Evolutionary conservation across 2,329 filamentous ascomycete species (phyloP).

Genomic region (Ilyonectria robusta): DNA sequence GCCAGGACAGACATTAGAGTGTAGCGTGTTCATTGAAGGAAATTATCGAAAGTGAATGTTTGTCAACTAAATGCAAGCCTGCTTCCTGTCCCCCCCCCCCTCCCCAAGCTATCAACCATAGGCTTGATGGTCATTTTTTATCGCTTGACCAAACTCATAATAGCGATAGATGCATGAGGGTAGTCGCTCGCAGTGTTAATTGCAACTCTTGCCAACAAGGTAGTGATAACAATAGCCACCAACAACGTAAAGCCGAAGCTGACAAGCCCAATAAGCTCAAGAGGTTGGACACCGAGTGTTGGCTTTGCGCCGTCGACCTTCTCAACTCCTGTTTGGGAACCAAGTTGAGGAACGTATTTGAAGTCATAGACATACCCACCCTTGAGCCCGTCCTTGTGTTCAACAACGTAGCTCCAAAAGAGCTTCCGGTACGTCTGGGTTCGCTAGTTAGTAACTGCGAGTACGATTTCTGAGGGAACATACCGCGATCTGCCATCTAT

Average conservation of each 20-base stretch:
- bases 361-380: constrained; percentile 23
- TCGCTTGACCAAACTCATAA: neutral
- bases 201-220: neutral
- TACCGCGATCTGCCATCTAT: constrained; percentile 20
- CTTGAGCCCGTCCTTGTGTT: constrained; percentile 11
- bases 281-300: neutral
- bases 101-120: too few relatives aligned
- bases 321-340: constrained; percentile 9
- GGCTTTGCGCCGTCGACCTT: neutral
- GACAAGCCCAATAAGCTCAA: constrained; percentile 10
- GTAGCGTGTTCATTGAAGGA: too few relatives aligned
- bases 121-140: neutral
- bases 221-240: neutral
- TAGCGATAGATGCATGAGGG: neutral
- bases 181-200: neutral
- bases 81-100: too few relatives aligned
- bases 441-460: neutral
- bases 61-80: too few relatives aligned
- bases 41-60: too few relatives aligned
- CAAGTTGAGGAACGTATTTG: constrained; percentile 14
- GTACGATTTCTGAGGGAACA: neutral
- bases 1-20: too few relatives aligned
- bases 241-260: neutral
- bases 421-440: constrained; percentile 2
- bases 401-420: constrained; percentile 13